Base-by-base conservation (phyloP, 306 rosid genomes). In the Glycine latifolia region DNA sequence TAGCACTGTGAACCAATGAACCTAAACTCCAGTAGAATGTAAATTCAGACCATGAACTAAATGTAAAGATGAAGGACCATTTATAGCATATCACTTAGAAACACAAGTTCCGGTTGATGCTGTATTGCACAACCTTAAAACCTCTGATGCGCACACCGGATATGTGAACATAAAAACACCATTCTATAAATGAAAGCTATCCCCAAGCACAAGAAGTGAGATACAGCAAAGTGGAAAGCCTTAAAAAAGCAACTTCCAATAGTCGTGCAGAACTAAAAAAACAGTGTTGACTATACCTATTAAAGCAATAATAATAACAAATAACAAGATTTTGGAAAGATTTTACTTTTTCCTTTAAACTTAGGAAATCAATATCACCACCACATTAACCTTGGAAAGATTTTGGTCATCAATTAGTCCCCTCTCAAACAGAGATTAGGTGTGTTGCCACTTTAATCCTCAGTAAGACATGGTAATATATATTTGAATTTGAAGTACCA, bases 81-180 rank as follows among this genome's bases (percentile, higher is more conserved):
- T 74, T 50, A 17, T 39, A 41, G 84, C 43, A 67, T 14, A 16
- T 72, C 59, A 41, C 54, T 12, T 12, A 17, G 76, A 35, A 41
- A 53, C 37, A 71, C 60, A 43, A 69, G 8, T 71, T 77, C 63
- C 54, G 33, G 37, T 61, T 56, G 31, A 83, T 71, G 15, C 31
- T 12, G 10, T 67, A 47, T 48, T 50, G 16, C 75, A 11, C 55
- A 6, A 31, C 75, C 26, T 78, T 16, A 43, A 58, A 20, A 35
- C 44, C 44, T 62, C 59, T 37, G 20, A 41, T 48, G 13, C 44
- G 6, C 10, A 31, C 11, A 76, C 50, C 16, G 46, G 11, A 37
- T 12, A 50, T 44, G 33, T 47, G n/a, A 3, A 50, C 66, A 62
- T 37, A 37, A 65, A 35, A 63, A 11, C 35, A 55, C 59, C 15